phyloP scores from a whole-genome alignment of 495 filamentous ascomycete species.

The Neurospora sp. region DNA sequence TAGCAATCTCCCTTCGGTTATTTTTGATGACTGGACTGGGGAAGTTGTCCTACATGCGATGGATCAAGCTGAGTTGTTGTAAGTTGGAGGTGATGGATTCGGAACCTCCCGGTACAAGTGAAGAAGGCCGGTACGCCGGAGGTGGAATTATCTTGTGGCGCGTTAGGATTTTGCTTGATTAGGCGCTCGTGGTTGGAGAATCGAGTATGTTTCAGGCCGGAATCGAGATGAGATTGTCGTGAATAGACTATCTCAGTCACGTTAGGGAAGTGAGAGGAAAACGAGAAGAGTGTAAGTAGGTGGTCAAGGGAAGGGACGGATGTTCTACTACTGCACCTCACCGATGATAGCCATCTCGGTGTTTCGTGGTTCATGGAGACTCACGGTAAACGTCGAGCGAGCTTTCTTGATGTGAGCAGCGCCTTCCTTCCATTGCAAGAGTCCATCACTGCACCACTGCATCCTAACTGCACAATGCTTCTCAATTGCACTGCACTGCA shows the following conservation, averaged over 20 bases:
- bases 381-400: not conserved
- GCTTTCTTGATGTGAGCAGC: not conserved
- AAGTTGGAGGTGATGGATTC: not conserved
- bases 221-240: not conserved
- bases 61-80: not conserved
- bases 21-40: not conserved
- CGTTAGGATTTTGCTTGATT: not conserved
- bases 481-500: not conserved
- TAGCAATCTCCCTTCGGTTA: not conserved
- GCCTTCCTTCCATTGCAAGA: not conserved
- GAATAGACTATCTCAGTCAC: not conserved
- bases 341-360: not conserved
- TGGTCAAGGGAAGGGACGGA: not conserved
- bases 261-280: not conserved
- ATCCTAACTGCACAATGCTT: not conserved
- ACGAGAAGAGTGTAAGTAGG: not conserved
- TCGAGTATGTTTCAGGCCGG: not conserved
- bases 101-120: not conserved
- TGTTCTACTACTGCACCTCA: not conserved
- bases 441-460: not conserved
- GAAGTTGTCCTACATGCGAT: not conserved
- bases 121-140: too few relatives aligned
- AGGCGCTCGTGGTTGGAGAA: not conserved
- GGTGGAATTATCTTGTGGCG: too few relatives aligned
- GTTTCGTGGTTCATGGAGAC: not conserved